Base-by-base conservation (phyloP, 2,329 filamentous ascomycete species). In the Phialocephala subalpina region DNA sequence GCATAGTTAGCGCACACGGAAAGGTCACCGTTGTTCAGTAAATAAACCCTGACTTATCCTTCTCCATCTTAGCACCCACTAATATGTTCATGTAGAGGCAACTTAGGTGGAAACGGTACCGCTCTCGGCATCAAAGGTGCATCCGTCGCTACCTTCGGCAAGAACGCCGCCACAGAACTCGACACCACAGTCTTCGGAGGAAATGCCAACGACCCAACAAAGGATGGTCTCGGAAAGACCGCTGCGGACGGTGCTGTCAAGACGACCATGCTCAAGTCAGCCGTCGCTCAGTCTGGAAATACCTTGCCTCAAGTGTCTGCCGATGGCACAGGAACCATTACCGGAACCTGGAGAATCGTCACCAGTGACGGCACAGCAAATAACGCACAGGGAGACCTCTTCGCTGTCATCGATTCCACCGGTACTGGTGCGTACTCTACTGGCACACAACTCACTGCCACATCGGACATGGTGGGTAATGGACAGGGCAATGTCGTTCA, bases 91-190 rank as follows among this genome's bases (percentile, higher is more conserved):
- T 20, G 25, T 27, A 62, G 40, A 40, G 45, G 42, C 36, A 22
- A 62, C 47, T 11, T 9, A 40, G 59, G 59, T 40, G 59, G 59
- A 12, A 62, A 62, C 27, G 47, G 59, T 22, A 62, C 59, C 59
- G 59, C 59, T 55, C 59, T 62, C 47, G 59, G 27, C 22, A 62
- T 62, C 47, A 62, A 40, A 42, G 59, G 59, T 27, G 59, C 45
- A 3, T 33, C 47, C 22, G 33, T 62, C 6, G 35, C 57, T 42
- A 40, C 33, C 3, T 59, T 59, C 35, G 57, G 57, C n/a, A 20
- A 29, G 33, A 59, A 59, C 36, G 6, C 57, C 22, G 57, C 57
- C 14, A 59, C 57, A 25, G 57, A 59, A 35, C 12, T 9, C n/a
- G 57, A 59, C 25, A 59, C 57, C 27, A 59, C 57, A 14, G 57